Evolutionary conservation across 176 grass and related monocot genomes (phyloP), one percentile per base, ranked within the genome.

Genomic region (Otatea glauca): DNA sequence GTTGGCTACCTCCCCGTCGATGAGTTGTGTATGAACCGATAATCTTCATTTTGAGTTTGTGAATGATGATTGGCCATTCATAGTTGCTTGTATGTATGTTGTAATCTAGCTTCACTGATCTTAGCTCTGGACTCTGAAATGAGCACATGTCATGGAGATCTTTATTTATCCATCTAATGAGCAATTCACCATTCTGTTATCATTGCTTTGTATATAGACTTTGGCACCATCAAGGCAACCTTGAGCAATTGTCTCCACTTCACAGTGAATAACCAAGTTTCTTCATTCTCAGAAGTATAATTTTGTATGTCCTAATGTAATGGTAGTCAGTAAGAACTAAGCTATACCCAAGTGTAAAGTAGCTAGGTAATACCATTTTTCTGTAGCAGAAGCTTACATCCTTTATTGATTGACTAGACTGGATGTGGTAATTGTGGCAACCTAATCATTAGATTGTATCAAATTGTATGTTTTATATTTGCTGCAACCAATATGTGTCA

Each of bases 381-480:
- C 2, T 63, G 59, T 51, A 76, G 29, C 50, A 9, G 51, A 68
- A 82, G 29, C 21, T 69, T 61, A 55, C 16, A 56, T 76, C 9
- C 10, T 10, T 5, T 24, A 35, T 74, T 4, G 8, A 72, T 65
- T 77, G 45, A 63, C 63, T 70, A 77, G 45, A 42, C 16, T 25
- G 37, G 45, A 3, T 65, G 50, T 83, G 44, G 3, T 55, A 72
- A 83, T 53, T 25, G 18, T 59, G 47, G 23, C 45, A 45, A 50
- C 38, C 17, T 47, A 55, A 65, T 64, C 2, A 17, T 79, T 80
- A 80, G 15, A 59, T 7, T 61, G 21, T 65, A 34, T 73, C 58
- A 65, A 80, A 14, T 53, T 65, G 55, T 34, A 25, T 82, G 68
- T 18, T 16, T 76, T 59, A 29, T 63, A 65, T 89, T 68, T 75